Percentiles rank a stretch among this genome's conserved stretches.
phyloP scores from a whole-genome alignment of 2,329 filamentous ascomycete genomes.

The Hirsutella minnesotensis region DNA sequence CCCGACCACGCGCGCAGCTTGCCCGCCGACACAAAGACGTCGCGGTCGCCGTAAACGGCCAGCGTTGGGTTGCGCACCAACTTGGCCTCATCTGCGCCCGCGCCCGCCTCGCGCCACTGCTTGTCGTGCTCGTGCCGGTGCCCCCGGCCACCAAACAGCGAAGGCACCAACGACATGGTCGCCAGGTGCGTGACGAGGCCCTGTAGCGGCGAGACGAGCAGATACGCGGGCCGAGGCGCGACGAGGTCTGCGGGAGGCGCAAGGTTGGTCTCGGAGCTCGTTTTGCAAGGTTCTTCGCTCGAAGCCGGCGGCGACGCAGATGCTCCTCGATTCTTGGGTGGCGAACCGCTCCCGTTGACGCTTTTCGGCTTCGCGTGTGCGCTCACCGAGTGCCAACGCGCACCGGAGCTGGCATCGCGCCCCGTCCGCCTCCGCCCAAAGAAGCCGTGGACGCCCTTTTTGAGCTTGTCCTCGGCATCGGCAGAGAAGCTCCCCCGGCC shows the following conservation, averaged over 20 bases:
- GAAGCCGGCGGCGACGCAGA: no score
- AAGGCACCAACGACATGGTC: conserved; percentile 44
- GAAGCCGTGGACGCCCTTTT: conserved; percentile 35
- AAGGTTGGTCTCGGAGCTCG: background rate
- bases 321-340: background rate
- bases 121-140: background rate
- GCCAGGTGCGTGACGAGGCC: conserved; percentile 48
- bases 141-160: conserved; percentile 9
- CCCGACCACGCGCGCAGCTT: conserved; percentile 57
- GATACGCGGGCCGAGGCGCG: conserved; percentile 35
- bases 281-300: no score
- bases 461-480: conserved; percentile 31
- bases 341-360: background rate
- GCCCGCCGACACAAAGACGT: conserved; percentile 57
- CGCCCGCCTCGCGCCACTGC: conserved; percentile 4
- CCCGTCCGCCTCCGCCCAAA: conserved; percentile 25
- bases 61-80: conserved; percentile 49
- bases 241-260: conserved; percentile 19
- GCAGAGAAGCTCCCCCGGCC: conserved; percentile 27
- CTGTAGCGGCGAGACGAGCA: conserved; percentile 58
- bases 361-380: background rate
- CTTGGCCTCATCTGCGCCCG: conserved; percentile 35
- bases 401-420: conserved; percentile 4
- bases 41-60: conserved; percentile 62
- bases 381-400: background rate